Evolutionary conservation across 257 asterid genomes (phyloP).

Genomic region (Linderniella brevidens): DNA sequence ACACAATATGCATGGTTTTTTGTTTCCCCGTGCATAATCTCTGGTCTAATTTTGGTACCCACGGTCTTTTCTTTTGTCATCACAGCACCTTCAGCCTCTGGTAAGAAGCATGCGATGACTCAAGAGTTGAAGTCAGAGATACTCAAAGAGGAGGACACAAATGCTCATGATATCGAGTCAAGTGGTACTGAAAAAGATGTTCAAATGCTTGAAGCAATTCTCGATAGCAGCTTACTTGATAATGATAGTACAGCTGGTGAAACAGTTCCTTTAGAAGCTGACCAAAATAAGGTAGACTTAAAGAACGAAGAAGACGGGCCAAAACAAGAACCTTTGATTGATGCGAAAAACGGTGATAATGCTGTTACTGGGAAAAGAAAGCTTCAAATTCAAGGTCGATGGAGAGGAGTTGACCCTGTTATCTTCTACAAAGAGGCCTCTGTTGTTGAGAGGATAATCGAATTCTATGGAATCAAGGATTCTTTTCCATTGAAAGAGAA

Average conservation of each 20-base stretch:
- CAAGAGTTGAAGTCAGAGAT: too few relatives aligned
- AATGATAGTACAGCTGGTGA: neutral
- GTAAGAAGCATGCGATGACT: constrained; percentile 22
- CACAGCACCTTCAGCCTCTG: constrained; percentile 23
- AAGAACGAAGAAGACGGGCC: constrained; percentile 6
- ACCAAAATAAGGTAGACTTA: neutral
- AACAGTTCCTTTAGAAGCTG: neutral
- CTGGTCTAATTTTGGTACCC: neutral
- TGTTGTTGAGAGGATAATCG: constrained; percentile 42
- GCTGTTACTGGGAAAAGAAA: constrained; percentile 44
- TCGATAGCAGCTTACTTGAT: neutral
- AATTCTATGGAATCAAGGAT: constrained; percentile 73
- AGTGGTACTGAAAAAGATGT: constrained; percentile 2
- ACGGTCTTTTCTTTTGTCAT: constrained; percentile 1
- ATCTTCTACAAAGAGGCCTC: constrained; percentile 58
- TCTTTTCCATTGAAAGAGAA: constrained; percentile 75
- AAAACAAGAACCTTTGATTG: constrained; percentile 15
- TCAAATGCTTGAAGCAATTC: constrained; percentile 1
- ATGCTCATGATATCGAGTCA: constrained; percentile 15
- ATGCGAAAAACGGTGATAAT: constrained; percentile 20
- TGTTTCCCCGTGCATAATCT: neutral
- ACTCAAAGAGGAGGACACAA: constrained; percentile 20
- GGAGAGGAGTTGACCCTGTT: constrained; percentile 96
- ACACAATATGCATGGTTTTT: neutral
- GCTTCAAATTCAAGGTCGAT: constrained; percentile 74